A percentile compares a stretch with the other conserved stretches of the same genome.
These are phyloP conservation scores for Diaporthe velutina DNA, from an alignment of 2,329 filamentous ascomycete genomes.

Conservation along the genomic window DNA sequence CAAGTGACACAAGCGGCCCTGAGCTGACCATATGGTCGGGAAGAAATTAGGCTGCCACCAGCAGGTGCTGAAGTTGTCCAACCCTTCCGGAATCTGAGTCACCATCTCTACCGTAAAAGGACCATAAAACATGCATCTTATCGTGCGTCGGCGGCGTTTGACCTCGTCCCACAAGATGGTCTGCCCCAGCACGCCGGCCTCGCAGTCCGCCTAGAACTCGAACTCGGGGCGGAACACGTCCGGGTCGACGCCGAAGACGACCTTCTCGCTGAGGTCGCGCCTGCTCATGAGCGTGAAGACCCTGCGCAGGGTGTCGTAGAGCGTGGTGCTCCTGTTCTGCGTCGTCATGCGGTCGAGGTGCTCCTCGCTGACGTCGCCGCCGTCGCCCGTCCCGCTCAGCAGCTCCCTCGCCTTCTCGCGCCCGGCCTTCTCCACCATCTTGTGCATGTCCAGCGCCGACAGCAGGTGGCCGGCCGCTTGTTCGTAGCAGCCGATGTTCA, in stretches of 20 bases:
- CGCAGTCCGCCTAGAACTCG: conserved; percentile 59
- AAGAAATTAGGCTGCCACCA: too few species aligned
- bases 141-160: not conserved
- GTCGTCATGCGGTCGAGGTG: conserved; percentile 89
- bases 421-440: conserved; percentile 88
- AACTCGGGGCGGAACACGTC: conserved; percentile 91
- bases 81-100: too few species aligned
- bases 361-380: conserved; percentile 68
- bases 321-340: conserved; percentile 96
- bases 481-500: conserved; percentile 95
- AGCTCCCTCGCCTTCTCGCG: conserved; percentile 87
- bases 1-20: not conserved
- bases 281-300: conserved; percentile 98
- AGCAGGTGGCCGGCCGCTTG: conserved; percentile 95
- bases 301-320: conserved; percentile 92
- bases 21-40: rapidly evolving
- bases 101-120: too few species aligned
- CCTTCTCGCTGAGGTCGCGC: conserved; percentile 87
- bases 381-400: conserved; percentile 68
- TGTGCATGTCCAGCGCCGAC: conserved; percentile 94
- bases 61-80: too few species aligned
- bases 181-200: not conserved
- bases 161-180: not conserved
- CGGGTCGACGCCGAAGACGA: conserved; percentile 90
- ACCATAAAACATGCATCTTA: too few species aligned